phyloP scores from a whole-genome alignment of 2,329 filamentous ascomycete species.

The Alternaria postmessia region DNA sequence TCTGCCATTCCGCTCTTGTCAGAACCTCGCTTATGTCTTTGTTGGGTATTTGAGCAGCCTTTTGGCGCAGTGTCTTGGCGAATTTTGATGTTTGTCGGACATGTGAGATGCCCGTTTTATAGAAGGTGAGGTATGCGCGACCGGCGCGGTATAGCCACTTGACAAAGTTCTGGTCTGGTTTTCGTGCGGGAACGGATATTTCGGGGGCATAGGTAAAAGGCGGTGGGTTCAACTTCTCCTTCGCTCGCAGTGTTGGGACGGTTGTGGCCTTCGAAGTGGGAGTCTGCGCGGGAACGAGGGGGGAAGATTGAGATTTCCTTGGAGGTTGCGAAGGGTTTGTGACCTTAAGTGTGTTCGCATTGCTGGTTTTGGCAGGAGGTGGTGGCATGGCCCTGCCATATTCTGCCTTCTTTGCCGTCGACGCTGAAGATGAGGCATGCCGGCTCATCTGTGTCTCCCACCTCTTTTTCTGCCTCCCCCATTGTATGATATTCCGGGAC shows the following conservation, averaged over 20 bases:
- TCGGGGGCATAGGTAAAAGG: slow-evolving; percentile 74
- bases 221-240: slow-evolving; percentile 71
- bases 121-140: slow-evolving; percentile 82
- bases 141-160: slow-evolving; percentile 69
- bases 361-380: slow-evolving; percentile 15
- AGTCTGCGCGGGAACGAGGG: slow-evolving; percentile 5
- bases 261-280: slow-evolving; percentile 4
- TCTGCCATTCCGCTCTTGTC: slow-evolving; percentile 74
- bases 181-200: slow-evolving; percentile 68
- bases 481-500: slow-evolving; percentile 6
- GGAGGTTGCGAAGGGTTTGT: background rate
- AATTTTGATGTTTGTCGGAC: slow-evolving; percentile 71
- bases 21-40: slow-evolving; percentile 39
- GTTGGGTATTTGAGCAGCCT: slow-evolving; percentile 12
- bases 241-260: slow-evolving; percentile 17
- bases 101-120: slow-evolving; percentile 82
- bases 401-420: slow-evolving; percentile 11
- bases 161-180: slow-evolving; percentile 56
- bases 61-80: slow-evolving; percentile 56
- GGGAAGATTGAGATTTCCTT: background rate
- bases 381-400: slow-evolving; percentile 12
- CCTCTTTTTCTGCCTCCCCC: background rate
- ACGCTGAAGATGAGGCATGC: slow-evolving; percentile 15
- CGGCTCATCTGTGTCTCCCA: background rate
- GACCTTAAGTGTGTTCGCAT: slow-evolving; percentile 12